Percentiles rank a stretch among this genome's conserved stretches.
Evolutionary conservation across 768 basidiomycete species (phyloP).

Genomic region (Mycena floridula): DNA sequence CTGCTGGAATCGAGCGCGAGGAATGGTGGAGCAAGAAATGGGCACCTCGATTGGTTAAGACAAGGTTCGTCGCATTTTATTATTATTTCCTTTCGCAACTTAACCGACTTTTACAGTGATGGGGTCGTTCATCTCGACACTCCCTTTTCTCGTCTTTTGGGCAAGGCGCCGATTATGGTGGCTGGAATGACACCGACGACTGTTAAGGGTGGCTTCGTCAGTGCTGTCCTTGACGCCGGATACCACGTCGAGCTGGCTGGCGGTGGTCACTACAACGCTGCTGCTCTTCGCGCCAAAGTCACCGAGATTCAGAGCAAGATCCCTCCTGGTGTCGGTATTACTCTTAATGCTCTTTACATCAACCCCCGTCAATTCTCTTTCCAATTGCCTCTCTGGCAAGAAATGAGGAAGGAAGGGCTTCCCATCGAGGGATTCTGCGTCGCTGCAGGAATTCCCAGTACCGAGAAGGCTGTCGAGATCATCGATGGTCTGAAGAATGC

Average conservation of each 20-base stretch:
- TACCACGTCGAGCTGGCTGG: slow-evolving; percentile 97
- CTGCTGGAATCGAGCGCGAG: slow-evolving; percentile 62
- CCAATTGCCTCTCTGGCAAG: slow-evolving; percentile 97
- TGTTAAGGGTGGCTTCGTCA: slow-evolving; percentile 92
- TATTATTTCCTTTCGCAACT: slow-evolving; percentile 8
- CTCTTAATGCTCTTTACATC: slow-evolving; percentile 95
- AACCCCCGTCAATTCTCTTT: slow-evolving; percentile 96
- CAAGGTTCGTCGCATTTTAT: slow-evolving; percentile 51
- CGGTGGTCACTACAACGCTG: slow-evolving; percentile 93
- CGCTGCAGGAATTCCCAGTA: slow-evolving; percentile 93
- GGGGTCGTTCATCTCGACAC: slow-evolving; percentile 92
- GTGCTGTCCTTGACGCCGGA: slow-evolving; percentile 87
- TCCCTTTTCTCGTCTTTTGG: slow-evolving; percentile 90
- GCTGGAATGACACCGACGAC: slow-evolving; percentile 99
- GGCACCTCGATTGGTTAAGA: slow-evolving; percentile 80
- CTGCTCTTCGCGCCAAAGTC: slow-evolving; percentile 84
- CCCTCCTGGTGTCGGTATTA: slow-evolving; percentile 85
- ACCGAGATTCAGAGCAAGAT: slow-evolving; percentile 86
- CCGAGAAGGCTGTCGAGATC: slow-evolving; percentile 97
- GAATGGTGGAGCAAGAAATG: slow-evolving; percentile 91
- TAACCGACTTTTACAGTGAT: slow-evolving; percentile 52
- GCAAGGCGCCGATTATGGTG: slow-evolving; percentile 98
- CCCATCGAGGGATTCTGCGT: slow-evolving; percentile 99
- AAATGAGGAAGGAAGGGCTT: slow-evolving; percentile 91
- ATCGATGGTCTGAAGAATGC: slow-evolving; percentile 74